Evolutionary conservation across 129 eudicot species (phyloP).

Genomic region (Chrysanthemum seticuspe): DNA sequence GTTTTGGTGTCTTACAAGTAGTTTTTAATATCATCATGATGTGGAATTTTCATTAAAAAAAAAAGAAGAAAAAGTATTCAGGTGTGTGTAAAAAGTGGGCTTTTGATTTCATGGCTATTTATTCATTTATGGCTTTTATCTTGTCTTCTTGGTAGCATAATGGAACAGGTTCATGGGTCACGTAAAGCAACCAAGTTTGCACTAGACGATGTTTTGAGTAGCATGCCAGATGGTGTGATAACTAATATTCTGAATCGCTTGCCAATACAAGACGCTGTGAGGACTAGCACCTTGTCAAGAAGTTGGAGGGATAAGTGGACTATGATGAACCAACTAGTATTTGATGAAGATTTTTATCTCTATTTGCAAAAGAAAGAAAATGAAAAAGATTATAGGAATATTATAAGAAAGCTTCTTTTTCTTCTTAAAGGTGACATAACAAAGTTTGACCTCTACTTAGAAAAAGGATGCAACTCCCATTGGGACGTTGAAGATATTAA

Average conservation of each 20-base stretch:
- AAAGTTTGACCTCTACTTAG: constrained; percentile 3
- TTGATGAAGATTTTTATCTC: neutral
- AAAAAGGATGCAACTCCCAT: neutral
- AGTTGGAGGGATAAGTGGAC: constrained; percentile 14
- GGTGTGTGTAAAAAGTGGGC: no score
- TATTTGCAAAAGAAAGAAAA: neutral
- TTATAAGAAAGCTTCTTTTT: neutral
- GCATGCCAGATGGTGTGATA: constrained; percentile 9
- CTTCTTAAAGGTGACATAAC: constrained; percentile 5
- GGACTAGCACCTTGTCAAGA: constrained; percentile 5
- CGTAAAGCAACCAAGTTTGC: neutral
- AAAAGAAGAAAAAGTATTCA: no score
- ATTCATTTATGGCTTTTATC: no score
- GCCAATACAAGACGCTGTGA: constrained; percentile 7
- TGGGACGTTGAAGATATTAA: neutral
- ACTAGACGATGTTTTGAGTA: constrained; percentile 1
- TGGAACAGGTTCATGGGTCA: no score
- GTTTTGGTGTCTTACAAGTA: no score
- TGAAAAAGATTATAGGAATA: neutral
- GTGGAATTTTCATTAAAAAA: no score
- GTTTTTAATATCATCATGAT: no score
- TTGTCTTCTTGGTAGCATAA: no score
- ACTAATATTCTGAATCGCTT: constrained; percentile 5
- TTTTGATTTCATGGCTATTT: no score
- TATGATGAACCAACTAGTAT: constrained; percentile 16